Evolutionary conservation across 2,329 filamentous ascomycete genomes (phyloP), one percentile per base, ranked within the genome.

Genomic region (Trichoderma brevicompactum): DNA sequence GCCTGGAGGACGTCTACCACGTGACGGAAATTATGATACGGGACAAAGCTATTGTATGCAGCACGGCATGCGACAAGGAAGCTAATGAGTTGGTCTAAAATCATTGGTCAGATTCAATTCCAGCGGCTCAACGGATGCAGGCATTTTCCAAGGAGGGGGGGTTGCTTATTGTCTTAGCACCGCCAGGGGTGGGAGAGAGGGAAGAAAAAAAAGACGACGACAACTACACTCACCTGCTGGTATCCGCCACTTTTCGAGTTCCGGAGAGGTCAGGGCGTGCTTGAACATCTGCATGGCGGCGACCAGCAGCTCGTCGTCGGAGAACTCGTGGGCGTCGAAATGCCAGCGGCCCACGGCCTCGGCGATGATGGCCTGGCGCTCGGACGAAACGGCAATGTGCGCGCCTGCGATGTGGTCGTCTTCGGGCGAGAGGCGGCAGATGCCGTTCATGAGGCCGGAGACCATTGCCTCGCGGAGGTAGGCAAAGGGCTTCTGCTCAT

Each of bases 11-110:
- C 95, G 77, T 99, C 95, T 68, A 97, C 90, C 23, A 97, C 95
- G 78, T 99, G 95, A 63, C 94, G 91, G 76, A 98, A 99, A 78
- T 99, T 99, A 81, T 99, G 95, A 74, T 98, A 99, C 23, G 94
- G 91, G 41, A 97, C 93, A 76, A 97, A 97, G 66, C 87, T 91
- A 77, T 98, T 98, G 80, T 99, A 99, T n/a, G 95, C 92, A 54
- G 90, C 89, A 68, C 94, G 90, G 73, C 93, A 95, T 61, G 94
- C 93, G 68, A 96, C 85, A 67, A 98, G 82, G 74, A 97, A 98
- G 62, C 87, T 89, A 69, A 91, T 90, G 34, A 99, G 82, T 76
- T 96, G 89, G 71, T 91, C 92, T 92, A 73, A 49, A 69, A 61
- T 66, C 67, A 59, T 40, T 66, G 72, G 78, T 85, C 75, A 85